Evolutionary conservation across 2,329 filamentous ascomycete genomes (phyloP), one percentile per base, ranked within the genome.

Genomic region (Fusarium dimerum): DNA sequence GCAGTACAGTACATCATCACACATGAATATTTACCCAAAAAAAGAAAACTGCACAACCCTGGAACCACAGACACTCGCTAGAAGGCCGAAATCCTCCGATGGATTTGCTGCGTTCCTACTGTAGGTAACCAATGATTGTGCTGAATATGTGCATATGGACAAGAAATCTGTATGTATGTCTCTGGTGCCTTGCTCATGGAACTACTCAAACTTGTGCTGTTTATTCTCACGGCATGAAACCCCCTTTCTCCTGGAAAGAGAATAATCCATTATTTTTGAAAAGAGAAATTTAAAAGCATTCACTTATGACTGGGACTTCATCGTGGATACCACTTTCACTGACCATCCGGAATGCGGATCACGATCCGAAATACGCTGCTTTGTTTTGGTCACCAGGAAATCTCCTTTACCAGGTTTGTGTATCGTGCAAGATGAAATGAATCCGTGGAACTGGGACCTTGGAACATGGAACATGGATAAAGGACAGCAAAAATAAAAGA

Each of bases 31-130:
- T 26, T 26, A 26, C 20, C 51, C 44, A 48, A 45, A 47, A 44
- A 50, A 44, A 38, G 39, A 39, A 39, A 39, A 39, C 36, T 9
- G 36, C 36, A 47, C 47, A 48, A 50, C 42, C 47, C 40, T 52
- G 41, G 55, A 40, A 50, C 40, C 47, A 48, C 50, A 49, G 46
- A 47, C 51, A 51, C 44, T 39, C 26, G 29, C 55, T 43, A 36
- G 29, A 51, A 41, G 32, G 51, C 59, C 59, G 59, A 57, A 54
- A 62, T 48, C 38, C 54, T 39, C 59, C 56, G 59, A 57, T 40
- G 7, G 20, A 26, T 26, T 26, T 26, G 20, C 20, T 26, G 20
- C 20, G 20, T 7, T 26, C 7, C 20, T 7, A n/a, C n/a, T n/a
- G n/a, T n/a, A n/a, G n/a, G n/a, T n/a, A 26, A 26, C 20, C 20